These are phyloP conservation scores for Usnea hakonensis DNA, from an alignment of 495 filamentous ascomycete species.

Conservation along the genomic window DNA sequence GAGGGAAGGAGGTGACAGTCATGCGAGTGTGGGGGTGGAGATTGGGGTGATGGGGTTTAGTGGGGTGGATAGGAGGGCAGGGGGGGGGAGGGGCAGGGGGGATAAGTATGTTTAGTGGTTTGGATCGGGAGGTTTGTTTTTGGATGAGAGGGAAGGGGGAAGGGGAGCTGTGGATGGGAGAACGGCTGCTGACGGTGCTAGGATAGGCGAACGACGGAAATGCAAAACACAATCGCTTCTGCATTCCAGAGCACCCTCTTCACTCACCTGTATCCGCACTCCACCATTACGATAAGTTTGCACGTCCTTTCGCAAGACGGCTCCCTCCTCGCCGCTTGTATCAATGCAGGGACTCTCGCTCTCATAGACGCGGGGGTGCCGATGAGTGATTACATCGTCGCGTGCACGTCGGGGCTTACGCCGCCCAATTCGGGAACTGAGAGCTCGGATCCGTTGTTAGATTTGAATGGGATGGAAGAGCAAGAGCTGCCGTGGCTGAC, in stretches of 20 bases:
- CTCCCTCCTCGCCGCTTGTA: slow-evolving; percentile 74
- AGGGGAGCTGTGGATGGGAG: background rate
- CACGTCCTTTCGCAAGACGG: slow-evolving; percentile 90
- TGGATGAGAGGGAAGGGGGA: background rate
- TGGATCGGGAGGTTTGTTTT: too few relatives aligned
- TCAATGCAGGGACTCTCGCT: slow-evolving; percentile 89
- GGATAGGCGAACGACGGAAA: slow-evolving; percentile 65
- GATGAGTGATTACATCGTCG: slow-evolving; percentile 83
- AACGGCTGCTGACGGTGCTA: background rate
- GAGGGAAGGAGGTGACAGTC: slow-evolving; percentile 40
- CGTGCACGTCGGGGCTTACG: slow-evolving; percentile 78
- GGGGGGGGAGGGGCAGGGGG: slow-evolving; percentile 37
- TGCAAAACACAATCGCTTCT: slow-evolving; percentile 64
- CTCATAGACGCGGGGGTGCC: slow-evolving; percentile 92
- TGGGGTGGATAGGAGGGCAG: slow-evolving; percentile 61
- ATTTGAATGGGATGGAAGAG: slow-evolving; percentile 80
- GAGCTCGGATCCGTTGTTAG: slow-evolving; percentile 77
- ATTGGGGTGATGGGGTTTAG: slow-evolving; percentile 83
- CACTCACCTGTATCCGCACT: slow-evolving; percentile 84
- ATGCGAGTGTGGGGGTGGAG: slow-evolving; percentile 67
- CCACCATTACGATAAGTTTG: slow-evolving; percentile 70
- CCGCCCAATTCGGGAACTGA: slow-evolving; percentile 50
- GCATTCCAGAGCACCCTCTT: slow-evolving; percentile 68
- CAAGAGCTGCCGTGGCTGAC: slow-evolving; percentile 85
- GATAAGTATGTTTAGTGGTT: slow-evolving; percentile 63